Percentiles rank a stretch among this genome's conserved stretches.
Evolutionary conservation across 2,329 filamentous ascomycete species (phyloP).

Genomic region (Periconia sp.): DNA sequence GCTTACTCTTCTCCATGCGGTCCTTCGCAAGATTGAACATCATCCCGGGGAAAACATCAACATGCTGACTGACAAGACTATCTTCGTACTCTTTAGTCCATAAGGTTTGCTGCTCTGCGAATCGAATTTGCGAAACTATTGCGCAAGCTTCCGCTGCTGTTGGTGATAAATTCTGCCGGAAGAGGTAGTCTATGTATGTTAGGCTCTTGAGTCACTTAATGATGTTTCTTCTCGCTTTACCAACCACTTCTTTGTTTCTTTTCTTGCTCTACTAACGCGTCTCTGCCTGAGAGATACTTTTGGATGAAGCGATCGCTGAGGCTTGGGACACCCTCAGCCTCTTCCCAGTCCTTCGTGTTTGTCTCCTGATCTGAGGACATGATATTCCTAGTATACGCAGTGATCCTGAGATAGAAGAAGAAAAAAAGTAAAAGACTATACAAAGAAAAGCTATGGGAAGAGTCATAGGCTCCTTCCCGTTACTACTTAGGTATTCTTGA

Average conservation of each 20-base stretch:
- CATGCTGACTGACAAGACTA: conserved; percentile 66
- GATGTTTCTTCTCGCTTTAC: conserved; percentile 29
- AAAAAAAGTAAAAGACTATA: no score
- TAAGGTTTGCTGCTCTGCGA: conserved; percentile 74
- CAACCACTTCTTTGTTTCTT: conserved; percentile 80
- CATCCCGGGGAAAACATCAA: conserved; percentile 83
- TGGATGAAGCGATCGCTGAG: conserved; percentile 76
- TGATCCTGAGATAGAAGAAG: not conserved
- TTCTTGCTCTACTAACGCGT: conserved; percentile 79
- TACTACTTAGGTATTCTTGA: no score
- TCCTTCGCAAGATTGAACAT: conserved; percentile 88
- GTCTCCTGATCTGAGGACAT: conserved; percentile 29
- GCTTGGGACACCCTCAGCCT: conserved; percentile 49
- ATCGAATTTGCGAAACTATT: conserved; percentile 81
- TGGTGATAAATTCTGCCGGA: conserved; percentile 77
- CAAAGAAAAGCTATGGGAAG: no score
- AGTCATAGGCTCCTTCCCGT: no score
- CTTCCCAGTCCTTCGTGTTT: conserved; percentile 47
- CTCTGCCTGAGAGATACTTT: conserved; percentile 78
- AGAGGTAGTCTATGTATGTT: conserved; percentile 65
- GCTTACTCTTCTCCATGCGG: conserved; percentile 81
- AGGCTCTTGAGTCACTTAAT: conserved; percentile 21
- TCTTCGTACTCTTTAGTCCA: conserved; percentile 81
- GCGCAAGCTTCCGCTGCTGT: conserved; percentile 77
- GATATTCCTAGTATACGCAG: no score